These are phyloP conservation scores for Ophiostoma quercus DNA, from an alignment of 2,329 filamentous ascomycete genomes.

Conservation along the genomic window DNA sequence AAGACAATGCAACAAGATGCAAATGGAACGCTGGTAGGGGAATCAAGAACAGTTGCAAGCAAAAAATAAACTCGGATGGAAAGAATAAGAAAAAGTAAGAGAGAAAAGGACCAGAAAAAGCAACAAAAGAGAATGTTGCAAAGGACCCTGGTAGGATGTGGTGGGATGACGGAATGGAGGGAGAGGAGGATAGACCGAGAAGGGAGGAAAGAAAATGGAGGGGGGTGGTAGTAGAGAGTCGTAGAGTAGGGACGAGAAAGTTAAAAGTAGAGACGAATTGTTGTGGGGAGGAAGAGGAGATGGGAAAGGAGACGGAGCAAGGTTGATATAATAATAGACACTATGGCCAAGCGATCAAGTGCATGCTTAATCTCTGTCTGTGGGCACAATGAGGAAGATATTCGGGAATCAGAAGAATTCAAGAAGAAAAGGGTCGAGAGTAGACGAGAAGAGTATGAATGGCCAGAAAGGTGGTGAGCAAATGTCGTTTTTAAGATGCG, in stretches of 20 bases:
- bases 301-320: conserved; percentile 8
- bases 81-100: background rate
- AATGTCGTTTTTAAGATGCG: background rate
- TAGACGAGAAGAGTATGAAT: background rate
- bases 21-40: conserved; percentile 11
- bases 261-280: background rate
- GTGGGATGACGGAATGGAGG: conserved; percentile 19
- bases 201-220: background rate
- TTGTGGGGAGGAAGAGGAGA: conserved; percentile 2
- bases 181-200: conserved; percentile 17
- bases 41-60: conserved; percentile 13
- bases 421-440: background rate
- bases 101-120: conserved; percentile 4
- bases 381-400: background rate
- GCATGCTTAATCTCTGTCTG: conserved; percentile 13
- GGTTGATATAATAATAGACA: conserved; percentile 8
- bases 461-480: background rate
- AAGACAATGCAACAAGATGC: conserved; percentile 6
- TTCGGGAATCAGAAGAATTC: background rate
- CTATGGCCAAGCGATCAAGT: conserved; percentile 1
- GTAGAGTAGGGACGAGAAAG: background rate
- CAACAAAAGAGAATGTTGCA: background rate
- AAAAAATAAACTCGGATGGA: background rate
- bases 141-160: conserved; percentile 1
- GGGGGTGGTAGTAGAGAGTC: conserved; percentile 1